Base-by-base conservation (phyloP, 352 stramenopile genomes). In the Pythium pectinolyticum region DNA sequence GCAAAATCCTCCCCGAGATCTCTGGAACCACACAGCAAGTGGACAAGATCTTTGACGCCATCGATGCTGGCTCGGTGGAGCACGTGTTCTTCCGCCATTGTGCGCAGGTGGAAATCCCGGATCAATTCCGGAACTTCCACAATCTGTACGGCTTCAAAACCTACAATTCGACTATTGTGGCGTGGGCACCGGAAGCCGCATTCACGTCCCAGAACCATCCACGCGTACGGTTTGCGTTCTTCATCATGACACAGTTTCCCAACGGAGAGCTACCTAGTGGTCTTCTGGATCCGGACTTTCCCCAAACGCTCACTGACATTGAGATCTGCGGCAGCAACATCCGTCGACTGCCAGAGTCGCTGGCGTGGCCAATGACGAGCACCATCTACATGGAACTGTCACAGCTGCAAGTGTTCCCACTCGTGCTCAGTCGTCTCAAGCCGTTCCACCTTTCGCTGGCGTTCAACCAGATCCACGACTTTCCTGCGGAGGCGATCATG, bases 111-210 rank as follows among this genome's bases (percentile, higher is more conserved):
- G 25, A 64, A 17, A 53, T 69, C 30, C 30, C 54, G 15, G 24
- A 43, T 10, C 22, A n/a, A 1, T 28, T 69, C 24, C 14, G 25
- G 15, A 47, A 14, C 14, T 65, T 65, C 20, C 48, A 15, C 1
- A 58, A 63, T 10, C 19, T 69, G 3, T 48, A 45, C 24, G 62
- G 45, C n/a, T 15, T 69, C 22, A 54, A 69, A 25, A 59, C 52
- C 31, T 63, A 64, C 62, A 64, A 64, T 24, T 58, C 61, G 28
- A 62, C 55, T 7, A 45, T 62, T 25, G 28, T 15, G 31, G 17
- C 10, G 14, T 62, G 55, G 55, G 39, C 20, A 34, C 17, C 19
- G 0, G 43, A 54, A 30, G 55, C 55, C 3, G 53, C 39, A 27
- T 30, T 51, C 27, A 61, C 53, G 24, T 39, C 49, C 1, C 11